These are phyloP conservation scores for Crepidotus variabilis DNA, from an alignment of 768 basidiomycete genomes.

Conservation along the genomic window DNA sequence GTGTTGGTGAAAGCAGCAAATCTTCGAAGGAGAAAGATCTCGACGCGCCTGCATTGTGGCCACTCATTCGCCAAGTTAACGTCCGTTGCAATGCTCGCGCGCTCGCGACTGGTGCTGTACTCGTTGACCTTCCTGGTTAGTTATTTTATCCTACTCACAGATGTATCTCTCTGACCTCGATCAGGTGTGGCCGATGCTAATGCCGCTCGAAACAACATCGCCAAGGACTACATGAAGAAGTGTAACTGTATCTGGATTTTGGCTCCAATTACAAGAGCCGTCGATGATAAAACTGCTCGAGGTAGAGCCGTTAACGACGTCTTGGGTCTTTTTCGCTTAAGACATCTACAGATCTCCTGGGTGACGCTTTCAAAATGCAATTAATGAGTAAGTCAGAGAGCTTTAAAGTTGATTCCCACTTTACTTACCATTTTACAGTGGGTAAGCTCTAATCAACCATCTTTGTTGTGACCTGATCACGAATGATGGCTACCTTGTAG, in stretches of 20 bases:
- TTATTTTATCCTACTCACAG: background rate
- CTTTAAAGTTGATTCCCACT: no score
- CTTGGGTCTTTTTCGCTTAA: background rate
- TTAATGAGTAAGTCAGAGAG: conserved; percentile 59
- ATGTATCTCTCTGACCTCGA: background rate
- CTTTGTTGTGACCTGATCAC: background rate
- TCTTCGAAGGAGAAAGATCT: conserved; percentile 14
- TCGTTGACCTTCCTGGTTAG: conserved; percentile 64
- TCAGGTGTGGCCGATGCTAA: conserved; percentile 61
- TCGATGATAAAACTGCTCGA: conserved; percentile 62
- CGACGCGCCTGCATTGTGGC: conserved; percentile 51
- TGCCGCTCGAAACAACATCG: conserved; percentile 58
- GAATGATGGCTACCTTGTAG: conserved; percentile 21
- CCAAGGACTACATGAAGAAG: conserved; percentile 66
- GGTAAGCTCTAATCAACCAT: conserved; percentile 27
- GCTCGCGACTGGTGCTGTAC: conserved; percentile 53
- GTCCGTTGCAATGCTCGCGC: conserved; percentile 51
- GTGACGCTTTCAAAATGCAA: conserved; percentile 62
- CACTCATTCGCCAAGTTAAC: conserved; percentile 58
- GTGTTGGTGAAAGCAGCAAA: background rate
- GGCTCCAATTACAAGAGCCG: conserved; percentile 61
- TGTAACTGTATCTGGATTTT: conserved; percentile 62
- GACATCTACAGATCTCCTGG: conserved; percentile 43
- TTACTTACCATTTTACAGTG: conserved; percentile 26
- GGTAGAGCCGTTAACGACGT: conserved; percentile 24